These are phyloP conservation scores for Hypoxylon perforatum DNA, from an alignment of 495 filamentous ascomycete species.

Conservation along the genomic window DNA sequence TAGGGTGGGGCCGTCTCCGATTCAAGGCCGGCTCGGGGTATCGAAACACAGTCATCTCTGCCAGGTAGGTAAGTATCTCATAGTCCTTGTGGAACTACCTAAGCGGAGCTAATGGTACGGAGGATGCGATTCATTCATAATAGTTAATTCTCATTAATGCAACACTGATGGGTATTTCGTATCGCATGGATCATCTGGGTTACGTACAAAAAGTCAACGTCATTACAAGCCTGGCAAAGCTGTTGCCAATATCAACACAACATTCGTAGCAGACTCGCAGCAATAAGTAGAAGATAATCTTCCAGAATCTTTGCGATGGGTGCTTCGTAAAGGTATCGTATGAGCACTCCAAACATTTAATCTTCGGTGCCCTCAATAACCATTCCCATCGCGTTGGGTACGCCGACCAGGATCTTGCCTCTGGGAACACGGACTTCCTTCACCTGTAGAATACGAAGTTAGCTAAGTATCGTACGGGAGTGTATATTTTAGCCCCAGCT, in stretches of 20 bases:
- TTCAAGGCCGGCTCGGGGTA: constrained; percentile 21
- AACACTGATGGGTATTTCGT: too few species aligned
- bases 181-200: too few species aligned
- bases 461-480: constrained; percentile 9
- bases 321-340: neutral
- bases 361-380: constrained; percentile 59
- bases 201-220: too few species aligned
- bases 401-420: constrained; percentile 81
- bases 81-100: too few species aligned
- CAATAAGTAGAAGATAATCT: neutral
- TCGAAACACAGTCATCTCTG: neutral
- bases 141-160: neutral
- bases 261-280: neutral
- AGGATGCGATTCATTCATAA: too few species aligned
- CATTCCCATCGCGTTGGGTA: constrained; percentile 73
- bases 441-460: constrained; percentile 53
- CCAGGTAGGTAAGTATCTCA: neutral
- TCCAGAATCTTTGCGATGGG: neutral
- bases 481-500: neutral
- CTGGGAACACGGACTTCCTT: constrained; percentile 74
- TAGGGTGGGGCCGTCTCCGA: constrained; percentile 22
- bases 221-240: too few species aligned
- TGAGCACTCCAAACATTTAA: constrained; percentile 9
- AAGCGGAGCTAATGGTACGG: too few species aligned
- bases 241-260: neutral